Evolutionary conservation across 2,329 filamentous ascomycete species (phyloP).

Genomic region (Zarea fungicola): DNA sequence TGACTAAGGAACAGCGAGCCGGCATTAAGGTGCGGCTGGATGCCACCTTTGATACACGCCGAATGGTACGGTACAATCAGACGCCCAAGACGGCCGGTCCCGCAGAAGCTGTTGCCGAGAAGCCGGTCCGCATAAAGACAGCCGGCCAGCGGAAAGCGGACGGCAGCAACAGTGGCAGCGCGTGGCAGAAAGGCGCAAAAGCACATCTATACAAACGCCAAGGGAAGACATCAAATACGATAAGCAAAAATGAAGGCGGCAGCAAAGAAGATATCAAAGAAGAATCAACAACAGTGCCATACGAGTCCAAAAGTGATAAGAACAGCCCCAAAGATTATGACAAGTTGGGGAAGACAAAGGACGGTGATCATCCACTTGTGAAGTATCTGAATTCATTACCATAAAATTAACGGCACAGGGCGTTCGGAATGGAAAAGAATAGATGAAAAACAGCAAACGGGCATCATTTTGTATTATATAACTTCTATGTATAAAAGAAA

Average conservation of each 20-base stretch:
- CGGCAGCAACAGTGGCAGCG: not conserved
- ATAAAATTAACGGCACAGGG: not conserved
- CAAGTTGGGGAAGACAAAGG: not conserved
- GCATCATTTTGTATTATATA: not conserved
- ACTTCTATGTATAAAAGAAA: not conserved
- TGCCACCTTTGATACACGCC: not conserved
- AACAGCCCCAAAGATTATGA: too few species aligned
- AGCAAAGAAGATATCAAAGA: too few species aligned
- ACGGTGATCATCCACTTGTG: constrained; percentile 7
- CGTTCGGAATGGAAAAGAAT: not conserved
- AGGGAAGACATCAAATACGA: too few species aligned
- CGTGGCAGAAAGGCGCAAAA: too few species aligned
- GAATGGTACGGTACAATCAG: constrained; percentile 7
- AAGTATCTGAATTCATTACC: constrained; percentile 9
- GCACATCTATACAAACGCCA: too few species aligned
- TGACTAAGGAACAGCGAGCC: constrained; percentile 20
- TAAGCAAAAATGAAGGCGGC: too few species aligned
- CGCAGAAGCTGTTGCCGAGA: too few species aligned
- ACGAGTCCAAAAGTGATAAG: not conserved
- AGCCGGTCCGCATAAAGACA: too few species aligned
- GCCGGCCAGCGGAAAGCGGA: not conserved
- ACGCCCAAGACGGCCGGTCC: not conserved
- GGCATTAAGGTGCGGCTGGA: not conserved
- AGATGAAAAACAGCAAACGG: not conserved
- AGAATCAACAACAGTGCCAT: too few species aligned